Base-by-base conservation (phyloP, 2,329 filamentous ascomycete species). In the Drechslerella coelobrocha region DNA sequence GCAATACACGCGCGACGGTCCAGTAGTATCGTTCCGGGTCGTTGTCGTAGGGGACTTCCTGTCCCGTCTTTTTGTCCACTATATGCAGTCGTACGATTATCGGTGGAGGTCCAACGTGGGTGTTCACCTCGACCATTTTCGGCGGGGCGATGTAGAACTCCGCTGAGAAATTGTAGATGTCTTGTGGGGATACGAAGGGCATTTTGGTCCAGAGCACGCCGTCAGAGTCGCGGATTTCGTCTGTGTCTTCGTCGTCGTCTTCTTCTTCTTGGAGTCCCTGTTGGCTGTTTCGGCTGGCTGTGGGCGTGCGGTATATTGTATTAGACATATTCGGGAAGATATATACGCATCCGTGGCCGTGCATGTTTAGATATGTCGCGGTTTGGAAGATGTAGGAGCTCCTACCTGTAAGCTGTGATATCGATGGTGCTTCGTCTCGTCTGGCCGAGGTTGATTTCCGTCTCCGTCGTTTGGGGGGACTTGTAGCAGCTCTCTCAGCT, bases 71-170 rank as follows among this genome's bases (percentile, higher is more conserved):
- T 27, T 69, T 69, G 51, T 69, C 65, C 12, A 69, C 43, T 10
- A 69, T 69, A 27, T 62, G 65, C 29, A 69, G 27, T 23, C 65
- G 65, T 9, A 69, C 65, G 21, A 69, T 69, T n/a, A 69, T 62
- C 12, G 65, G 65, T 29, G 65, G 65, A 5, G 65, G 65, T 10
- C 65, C 65, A 24, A 69, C 65, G 19, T 52, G 27, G n/a, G 65
- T 48, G 52, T 69, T 62, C 8, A 69, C 57, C 53, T 69, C 65
- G 34, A 69, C 65, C 21, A 41, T 57, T 31, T 48, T 43, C 21
- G 65, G 65, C 51, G 65, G 65, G 21, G 65, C 6, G 12, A 69
- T 69, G 48, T 69, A 69, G 31, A 69, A 69, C 39, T 69, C 65
- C 34, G 65, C 65, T n/a, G 65, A 57, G 43, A 69, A 69, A 57